Percentiles rank a stretch among this genome's conserved stretches.
phyloP scores from a whole-genome alignment of 164 flowering plant genomes.

The Vitis rupestris region DNA sequence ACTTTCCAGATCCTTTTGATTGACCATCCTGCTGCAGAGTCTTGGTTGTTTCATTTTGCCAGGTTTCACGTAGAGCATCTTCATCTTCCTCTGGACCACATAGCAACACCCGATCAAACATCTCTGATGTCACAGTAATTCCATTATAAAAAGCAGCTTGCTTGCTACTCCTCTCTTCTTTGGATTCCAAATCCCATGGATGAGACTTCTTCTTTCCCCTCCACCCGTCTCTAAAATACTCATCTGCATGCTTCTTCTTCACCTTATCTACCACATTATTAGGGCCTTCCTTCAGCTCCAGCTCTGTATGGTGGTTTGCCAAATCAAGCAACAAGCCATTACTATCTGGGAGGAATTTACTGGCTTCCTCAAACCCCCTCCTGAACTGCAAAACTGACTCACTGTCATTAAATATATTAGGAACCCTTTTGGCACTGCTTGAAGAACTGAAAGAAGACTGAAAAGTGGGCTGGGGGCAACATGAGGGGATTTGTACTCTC shows the following conservation, averaged over 20 bases:
- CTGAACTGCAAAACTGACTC: slow-evolving; percentile 25
- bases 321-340: slow-evolving; percentile 18
- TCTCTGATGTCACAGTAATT: slow-evolving; percentile 19
- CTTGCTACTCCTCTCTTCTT: slow-evolving; percentile 29
- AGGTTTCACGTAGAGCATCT: slow-evolving; percentile 25
- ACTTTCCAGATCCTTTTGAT: slow-evolving; percentile 10
- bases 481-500: slow-evolving; percentile 2
- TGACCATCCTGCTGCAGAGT: slow-evolving; percentile 14
- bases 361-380: slow-evolving; percentile 47
- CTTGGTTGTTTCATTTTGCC: slow-evolving; percentile 10
- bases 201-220: slow-evolving; percentile 25
- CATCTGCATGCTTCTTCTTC: slow-evolving; percentile 18
- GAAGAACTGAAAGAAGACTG: slow-evolving; percentile 28
- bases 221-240: too few relatives aligned
- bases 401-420: slow-evolving; percentile 22
- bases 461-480: slow-evolving; percentile 4
- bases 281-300: neutral
- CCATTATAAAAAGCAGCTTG: slow-evolving; percentile 28
- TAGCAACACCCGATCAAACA: slow-evolving; percentile 31
- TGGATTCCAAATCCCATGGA: slow-evolving; percentile 17
- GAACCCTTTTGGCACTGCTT: slow-evolving; percentile 18
- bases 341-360: slow-evolving; percentile 39
- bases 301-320: slow-evolving; percentile 12
- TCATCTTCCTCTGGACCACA: slow-evolving; percentile 19
- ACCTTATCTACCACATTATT: neutral